Conservation (phyloP, 495 filamentous ascomycete species). For the Penicillium bialowiezense region DNA sequence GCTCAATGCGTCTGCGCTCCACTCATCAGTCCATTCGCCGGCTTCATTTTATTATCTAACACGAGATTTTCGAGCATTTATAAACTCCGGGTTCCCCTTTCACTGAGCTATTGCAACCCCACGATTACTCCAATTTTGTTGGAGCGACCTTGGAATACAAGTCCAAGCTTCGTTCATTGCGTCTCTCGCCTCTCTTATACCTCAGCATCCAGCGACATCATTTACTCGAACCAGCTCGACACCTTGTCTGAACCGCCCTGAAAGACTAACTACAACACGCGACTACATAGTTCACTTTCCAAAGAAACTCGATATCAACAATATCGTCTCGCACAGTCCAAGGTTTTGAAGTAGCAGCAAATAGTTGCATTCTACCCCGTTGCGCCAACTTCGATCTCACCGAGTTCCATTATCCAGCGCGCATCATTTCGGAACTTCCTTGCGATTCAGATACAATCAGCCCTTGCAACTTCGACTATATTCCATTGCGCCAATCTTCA, state of each 20-base stretch:
- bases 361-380: constrained; percentile 14
- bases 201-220: background rate
- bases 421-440: background rate
- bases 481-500: constrained; percentile 8
- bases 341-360: constrained; percentile 15
- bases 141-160: too few relatives aligned
- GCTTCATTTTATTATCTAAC: constrained; percentile 8
- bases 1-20: constrained; percentile 3
- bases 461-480: constrained; percentile 12
- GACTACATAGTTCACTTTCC: constrained; percentile 14
- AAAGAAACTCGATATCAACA: constrained; percentile 14
- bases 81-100: background rate
- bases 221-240: background rate
- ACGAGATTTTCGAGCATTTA: constrained; percentile 2
- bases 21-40: background rate
- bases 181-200: background rate
- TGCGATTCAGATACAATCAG: background rate
- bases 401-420: constrained; percentile 1
- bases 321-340: constrained; percentile 4
- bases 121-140: background rate
- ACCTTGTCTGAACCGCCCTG: background rate
- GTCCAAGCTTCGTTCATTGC: too few relatives aligned
- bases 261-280: background rate
- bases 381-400: constrained; percentile 5
- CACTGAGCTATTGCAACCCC: background rate